A percentile compares a stretch with the other conserved stretches of the same genome.
Conservation (phyloP, 305 asterid genomes). For the Plantago coronopus region DNA sequence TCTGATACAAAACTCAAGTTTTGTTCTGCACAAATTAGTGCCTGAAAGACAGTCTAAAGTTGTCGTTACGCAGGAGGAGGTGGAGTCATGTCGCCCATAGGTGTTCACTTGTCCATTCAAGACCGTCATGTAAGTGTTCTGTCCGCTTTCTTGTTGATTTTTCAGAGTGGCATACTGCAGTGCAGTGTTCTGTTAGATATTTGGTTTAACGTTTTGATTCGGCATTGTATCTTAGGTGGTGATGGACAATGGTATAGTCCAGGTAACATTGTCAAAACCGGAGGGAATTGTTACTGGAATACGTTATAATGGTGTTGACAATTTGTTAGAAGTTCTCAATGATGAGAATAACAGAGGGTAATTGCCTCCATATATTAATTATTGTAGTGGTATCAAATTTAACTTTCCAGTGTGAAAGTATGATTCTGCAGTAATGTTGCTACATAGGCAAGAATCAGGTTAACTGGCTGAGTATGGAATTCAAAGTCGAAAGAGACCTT, state of each 20-base stretch:
- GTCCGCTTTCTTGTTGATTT: neutral
- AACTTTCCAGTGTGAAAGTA: neutral
- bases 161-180: neutral
- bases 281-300: slow-evolving; percentile 84
- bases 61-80: slow-evolving; percentile 16
- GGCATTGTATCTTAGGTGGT: slow-evolving; percentile 53
- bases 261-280: slow-evolving; percentile 78
- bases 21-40: neutral
- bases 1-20: neutral
- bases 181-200: neutral
- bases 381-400: neutral
- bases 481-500: neutral
- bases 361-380: slow-evolving; percentile 7
- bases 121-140: slow-evolving; percentile 52
- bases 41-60: slow-evolving; percentile 19
- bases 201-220: neutral
- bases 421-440: neutral
- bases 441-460: neutral
- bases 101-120: slow-evolving; percentile 55
- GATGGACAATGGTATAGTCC: slow-evolving; percentile 79
- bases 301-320: slow-evolving; percentile 64
- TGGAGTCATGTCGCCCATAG: slow-evolving; percentile 61
- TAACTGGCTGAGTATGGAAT: neutral
- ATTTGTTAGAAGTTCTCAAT: slow-evolving; percentile 77
- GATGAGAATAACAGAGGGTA: slow-evolving; percentile 84